phyloP scores from a whole-genome alignment of 768 basidiomycete genomes.

The Leccinellum rugosiceps region DNA sequence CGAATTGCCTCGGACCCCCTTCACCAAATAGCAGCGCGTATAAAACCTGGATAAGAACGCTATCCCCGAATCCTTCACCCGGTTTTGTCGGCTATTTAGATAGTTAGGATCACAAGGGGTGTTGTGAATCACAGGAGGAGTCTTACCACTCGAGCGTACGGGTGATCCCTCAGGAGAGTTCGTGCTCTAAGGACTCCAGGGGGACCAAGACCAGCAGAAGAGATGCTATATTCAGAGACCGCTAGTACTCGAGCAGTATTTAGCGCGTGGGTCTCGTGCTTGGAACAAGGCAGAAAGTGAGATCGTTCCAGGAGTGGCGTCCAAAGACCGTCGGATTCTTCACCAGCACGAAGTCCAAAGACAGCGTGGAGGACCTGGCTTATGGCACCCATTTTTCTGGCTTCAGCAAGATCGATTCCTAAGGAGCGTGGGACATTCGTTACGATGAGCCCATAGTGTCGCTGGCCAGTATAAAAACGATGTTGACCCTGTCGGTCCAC shows the following conservation, averaged over 20 bases:
- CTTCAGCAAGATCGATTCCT: neutral
- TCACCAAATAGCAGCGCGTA: neutral
- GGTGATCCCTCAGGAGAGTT: neutral
- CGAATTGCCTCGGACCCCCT: neutral
- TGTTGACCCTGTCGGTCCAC: neutral
- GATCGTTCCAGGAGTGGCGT: neutral
- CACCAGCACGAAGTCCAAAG: neutral
- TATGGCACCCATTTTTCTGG: neutral
- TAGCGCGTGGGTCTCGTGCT: neutral
- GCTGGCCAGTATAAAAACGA: no score
- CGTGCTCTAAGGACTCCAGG: neutral
- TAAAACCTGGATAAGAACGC: neutral
- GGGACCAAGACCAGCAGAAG: neutral
- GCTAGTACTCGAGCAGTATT: neutral
- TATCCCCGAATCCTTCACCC: neutral
- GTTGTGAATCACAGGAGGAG: neutral
- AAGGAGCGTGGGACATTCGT: neutral
- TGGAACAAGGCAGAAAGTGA: neutral
- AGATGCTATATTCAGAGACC: neutral
- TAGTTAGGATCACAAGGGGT: neutral
- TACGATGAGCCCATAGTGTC: neutral
- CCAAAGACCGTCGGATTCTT: neutral
- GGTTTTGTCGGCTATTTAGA: neutral
- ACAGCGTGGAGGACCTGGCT: neutral
- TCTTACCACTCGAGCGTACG: neutral